Base-by-base conservation (phyloP, 2,329 filamentous ascomycete genomes). In the Microascus cirrosus region DNA sequence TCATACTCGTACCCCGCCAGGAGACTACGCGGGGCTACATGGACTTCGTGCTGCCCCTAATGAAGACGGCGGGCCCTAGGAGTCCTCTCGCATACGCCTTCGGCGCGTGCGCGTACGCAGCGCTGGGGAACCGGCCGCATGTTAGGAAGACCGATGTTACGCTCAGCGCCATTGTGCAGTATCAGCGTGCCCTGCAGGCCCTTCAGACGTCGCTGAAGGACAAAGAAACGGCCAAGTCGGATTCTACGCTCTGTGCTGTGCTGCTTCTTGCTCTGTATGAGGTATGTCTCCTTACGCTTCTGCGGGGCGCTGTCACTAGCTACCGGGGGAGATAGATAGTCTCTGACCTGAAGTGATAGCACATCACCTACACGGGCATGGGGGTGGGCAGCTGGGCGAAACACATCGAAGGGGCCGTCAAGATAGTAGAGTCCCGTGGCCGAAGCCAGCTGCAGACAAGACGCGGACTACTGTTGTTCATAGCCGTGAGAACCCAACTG, bases 371-470 rank as follows among this genome's bases (percentile, higher is more conserved):
- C 13, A 78, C 76, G 59, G 75, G 79, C 56, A 69, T 80, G 55
- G 79, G 76, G 36, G 77, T 78, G 65, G 48, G 45, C 18, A 24
- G 25, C 24, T 86, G 83, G 83, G 81, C 80, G 3, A 82, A 81
- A 11, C 83, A 86, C 63, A 77, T 81, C n/a, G 79, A 84, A 60
- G 83, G 82, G 2, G 83, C 83, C n/a, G 77, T 85, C 35, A 78
- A 82, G 62, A 71, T 85, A 1, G 79, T 83, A 57, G 81, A 79
- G 65, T 74, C 77, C 11, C 76, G 83, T 53, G 81, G 82, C 4
- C 77, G 74, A 62, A 76, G 78, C 61, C 80, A 83, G 63, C 65
- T 83, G 11, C 70, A 71, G 50, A 82, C 79, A 15, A 77, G 76
- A 65, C 70, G 74, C 2, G 83, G 82, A 0, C 66, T 79, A 35